These are phyloP conservation scores for Cyclotella atomus DNA, from an alignment of 108 stramenopile species.

Conservation along the genomic window DNA sequence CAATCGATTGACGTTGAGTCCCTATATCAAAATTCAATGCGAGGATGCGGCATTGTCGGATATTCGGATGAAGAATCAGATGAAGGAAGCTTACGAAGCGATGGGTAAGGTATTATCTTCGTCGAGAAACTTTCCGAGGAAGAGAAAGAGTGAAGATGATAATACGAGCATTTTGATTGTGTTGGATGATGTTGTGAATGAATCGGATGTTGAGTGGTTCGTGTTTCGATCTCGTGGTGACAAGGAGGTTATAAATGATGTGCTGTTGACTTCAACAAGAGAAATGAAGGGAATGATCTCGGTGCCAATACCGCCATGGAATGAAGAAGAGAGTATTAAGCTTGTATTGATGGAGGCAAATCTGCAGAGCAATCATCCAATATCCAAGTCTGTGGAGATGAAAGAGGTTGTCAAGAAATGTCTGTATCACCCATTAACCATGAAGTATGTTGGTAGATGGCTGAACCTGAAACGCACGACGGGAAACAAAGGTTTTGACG, in stretches of 20 bases:
- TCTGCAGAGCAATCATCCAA: slow-evolving; percentile 52
- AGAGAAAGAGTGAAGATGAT: slow-evolving; percentile 17
- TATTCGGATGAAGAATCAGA: slow-evolving; percentile 69
- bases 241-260: slow-evolving; percentile 52
- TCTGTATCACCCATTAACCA: slow-evolving; percentile 74
- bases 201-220: slow-evolving; percentile 80
- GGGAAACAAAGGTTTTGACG: slow-evolving; percentile 69
- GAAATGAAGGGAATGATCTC: slow-evolving; percentile 52
- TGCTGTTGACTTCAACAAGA: slow-evolving; percentile 64
- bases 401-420: slow-evolving; percentile 63
- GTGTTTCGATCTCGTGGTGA: slow-evolving; percentile 53
- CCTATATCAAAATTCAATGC: slow-evolving; percentile 58
- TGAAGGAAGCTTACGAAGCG: slow-evolving; percentile 69
- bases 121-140: slow-evolving; percentile 4
- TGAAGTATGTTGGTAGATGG: slow-evolving; percentile 81
- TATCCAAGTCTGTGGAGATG: slow-evolving; percentile 55
- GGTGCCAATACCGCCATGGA: slow-evolving; percentile 71
- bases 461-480: slow-evolving; percentile 73
- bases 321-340: slow-evolving; percentile 61
- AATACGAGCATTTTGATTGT: slow-evolving; percentile 62
- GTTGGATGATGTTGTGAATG: slow-evolving; percentile 70
- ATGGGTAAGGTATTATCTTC: slow-evolving; percentile 66
- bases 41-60: slow-evolving; percentile 56
- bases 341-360: slow-evolving; percentile 72
- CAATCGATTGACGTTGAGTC: slow-evolving; percentile 17